Evolutionary conservation across 2,329 filamentous ascomycete species (phyloP), one percentile per base, ranked within the genome.

Genomic region (Claviceps pazoutovae): DNA sequence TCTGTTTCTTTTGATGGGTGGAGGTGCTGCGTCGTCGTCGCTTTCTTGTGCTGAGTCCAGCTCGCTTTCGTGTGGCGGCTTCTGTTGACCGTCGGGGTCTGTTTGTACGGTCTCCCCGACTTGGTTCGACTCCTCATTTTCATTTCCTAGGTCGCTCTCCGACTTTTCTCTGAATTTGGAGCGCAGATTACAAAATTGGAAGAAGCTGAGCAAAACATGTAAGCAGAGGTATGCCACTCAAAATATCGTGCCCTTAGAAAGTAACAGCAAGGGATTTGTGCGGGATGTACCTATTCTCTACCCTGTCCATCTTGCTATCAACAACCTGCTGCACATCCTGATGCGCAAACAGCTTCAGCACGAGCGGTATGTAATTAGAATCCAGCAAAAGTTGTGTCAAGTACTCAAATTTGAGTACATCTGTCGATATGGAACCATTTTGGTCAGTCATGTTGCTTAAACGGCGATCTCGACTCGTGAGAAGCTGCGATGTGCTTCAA

Each of bases 331-430:
- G 91, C 38, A 96, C 82, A 57, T 98, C 94, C 66, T 96, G 90
- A 62, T 95, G 84, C 48, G 91, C 89, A 65, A 96, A 90, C 48
- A 96, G 80, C 69, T 97, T 97, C 36, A 98, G 72, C 23, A 95
- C 85, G 34, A 98, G 73, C 1, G 91, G 91, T 6, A 98, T 76
- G 65, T 96, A 98, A 65, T 95, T 97, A 4, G 88, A 93, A 67
- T 98, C 93, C 30, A 98, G 76, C 11, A 98, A 73, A 2, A 98
- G 77, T 63, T 98, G 93, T 0, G 89, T 91, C 62, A 98, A 72
- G 62, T 96, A 97, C 68, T 98, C 93, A 59, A 93, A 96, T 64
- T 96, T 95, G 57, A 98, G 73, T 30, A 97, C 79, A 64, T 98
- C 88, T 94, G 56, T 21, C 36, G 19, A 37, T 6, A 7, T 36